These are phyloP conservation scores for Aristolochia californica DNA, from an alignment of 164 flowering plant genomes.

Conservation along the genomic window DNA sequence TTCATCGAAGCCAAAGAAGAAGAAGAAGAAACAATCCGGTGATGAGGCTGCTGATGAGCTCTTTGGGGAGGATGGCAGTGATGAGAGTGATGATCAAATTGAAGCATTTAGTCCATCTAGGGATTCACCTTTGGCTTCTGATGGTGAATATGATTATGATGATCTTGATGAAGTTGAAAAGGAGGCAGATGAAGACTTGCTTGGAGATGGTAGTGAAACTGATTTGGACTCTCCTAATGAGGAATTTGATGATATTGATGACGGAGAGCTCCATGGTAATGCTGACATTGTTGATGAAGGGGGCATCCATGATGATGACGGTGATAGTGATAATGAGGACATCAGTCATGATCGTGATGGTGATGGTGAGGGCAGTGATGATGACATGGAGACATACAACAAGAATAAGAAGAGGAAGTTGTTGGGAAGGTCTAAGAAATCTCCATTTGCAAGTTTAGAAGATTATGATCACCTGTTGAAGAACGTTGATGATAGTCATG, in stretches of 20 bases:
- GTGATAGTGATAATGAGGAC: constrained; percentile 13
- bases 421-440: constrained; percentile 24
- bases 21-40: constrained; percentile 56
- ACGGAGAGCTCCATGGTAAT: constrained; percentile 12
- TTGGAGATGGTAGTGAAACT: constrained; percentile 54
- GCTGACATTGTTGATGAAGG: constrained; percentile 1
- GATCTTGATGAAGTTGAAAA: constrained; percentile 55
- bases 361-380: constrained; percentile 7
- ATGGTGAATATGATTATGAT: constrained; percentile 75
- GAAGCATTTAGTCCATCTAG: constrained; percentile 51
- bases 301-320: constrained; percentile 20
- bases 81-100: constrained; percentile 89
- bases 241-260: constrained; percentile 27
- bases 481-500: constrained; percentile 15
- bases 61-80: constrained; percentile 34
- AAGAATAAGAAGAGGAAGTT: constrained; percentile 36
- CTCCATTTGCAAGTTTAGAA: constrained; percentile 92
- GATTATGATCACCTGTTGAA: constrained; percentile 67
- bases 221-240: constrained; percentile 37
- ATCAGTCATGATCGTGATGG: too few relatives aligned
- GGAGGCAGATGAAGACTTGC: constrained; percentile 77
- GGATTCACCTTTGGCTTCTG: constrained; percentile 22
- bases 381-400: constrained; percentile 5
- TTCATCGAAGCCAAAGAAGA: constrained; percentile 65
- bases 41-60: constrained; percentile 67